phyloP scores from a whole-genome alignment of 352 stramenopile species.

The Pythium volutum region DNA sequence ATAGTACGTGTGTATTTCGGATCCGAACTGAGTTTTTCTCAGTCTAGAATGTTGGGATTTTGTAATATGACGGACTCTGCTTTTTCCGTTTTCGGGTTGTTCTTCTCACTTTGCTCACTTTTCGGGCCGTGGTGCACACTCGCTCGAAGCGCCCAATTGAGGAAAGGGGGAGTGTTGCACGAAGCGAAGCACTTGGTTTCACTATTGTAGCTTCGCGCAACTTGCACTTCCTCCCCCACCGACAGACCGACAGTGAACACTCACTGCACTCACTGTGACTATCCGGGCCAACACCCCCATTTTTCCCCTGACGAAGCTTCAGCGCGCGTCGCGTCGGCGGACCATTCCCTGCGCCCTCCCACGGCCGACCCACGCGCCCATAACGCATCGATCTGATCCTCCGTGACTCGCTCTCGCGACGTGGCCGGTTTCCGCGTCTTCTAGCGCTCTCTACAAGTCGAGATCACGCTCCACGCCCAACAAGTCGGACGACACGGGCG shows the following conservation, averaged over 20 bases:
- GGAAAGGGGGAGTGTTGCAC: slow-evolving; percentile 14
- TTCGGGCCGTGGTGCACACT: slow-evolving; percentile 13
- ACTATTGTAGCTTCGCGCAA: slow-evolving; percentile 27
- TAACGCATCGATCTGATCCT: slow-evolving; percentile 1
- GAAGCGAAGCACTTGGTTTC: slow-evolving; percentile 25
- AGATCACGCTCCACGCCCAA: neutral
- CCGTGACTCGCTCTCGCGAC: neutral
- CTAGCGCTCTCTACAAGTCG: neutral
- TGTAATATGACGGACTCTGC: slow-evolving; percentile 5
- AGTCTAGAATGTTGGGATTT: slow-evolving; percentile 23
- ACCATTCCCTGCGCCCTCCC: neutral
- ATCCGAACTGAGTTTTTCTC: neutral
- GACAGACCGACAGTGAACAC: slow-evolving; percentile 1
- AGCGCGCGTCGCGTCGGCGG: slow-evolving; percentile 3
- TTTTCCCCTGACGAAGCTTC: slow-evolving; percentile 1
- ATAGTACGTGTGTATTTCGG: neutral
- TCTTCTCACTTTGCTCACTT: slow-evolving; percentile 17
- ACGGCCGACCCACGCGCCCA: neutral
- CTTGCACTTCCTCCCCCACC: slow-evolving; percentile 20
- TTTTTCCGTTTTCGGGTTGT: slow-evolving; percentile 19
- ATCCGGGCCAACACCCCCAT: slow-evolving; percentile 9
- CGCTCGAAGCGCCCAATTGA: slow-evolving; percentile 5
- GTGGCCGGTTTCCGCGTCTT: neutral
- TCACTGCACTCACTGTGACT: slow-evolving; percentile 15
- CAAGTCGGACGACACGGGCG: neutral